Base-by-base conservation (phyloP, 352 stramenopile species). In the Pythium scleroteichum region DNA sequence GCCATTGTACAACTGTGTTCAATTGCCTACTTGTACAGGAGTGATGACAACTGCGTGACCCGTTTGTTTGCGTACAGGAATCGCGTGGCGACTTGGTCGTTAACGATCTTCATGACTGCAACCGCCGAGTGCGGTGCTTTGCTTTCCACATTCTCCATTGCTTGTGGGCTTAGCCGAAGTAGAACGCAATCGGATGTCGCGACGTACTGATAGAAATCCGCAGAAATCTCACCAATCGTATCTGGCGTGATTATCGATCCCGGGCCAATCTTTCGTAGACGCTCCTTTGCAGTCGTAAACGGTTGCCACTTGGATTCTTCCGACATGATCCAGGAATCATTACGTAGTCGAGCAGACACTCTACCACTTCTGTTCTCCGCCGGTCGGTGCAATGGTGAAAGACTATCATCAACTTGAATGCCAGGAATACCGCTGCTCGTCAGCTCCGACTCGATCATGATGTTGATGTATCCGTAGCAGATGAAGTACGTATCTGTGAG, bases 31-130 rank as follows among this genome's bases (percentile, higher is more conserved):
- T 90, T 90, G 71, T 92, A 92, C 17, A 92, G 68, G 38, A 92
- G 52, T 13, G 82, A 92, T 17, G 82, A 90, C 42, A 92, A 80
- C 44, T 92, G 79, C 61, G 79, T 82, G 41, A 92, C 73, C 33
- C 82, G 79, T 44, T 92, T 90, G 71, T 84, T 92, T 7, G 79
- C 80, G 58, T 87, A 74, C 32, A 85, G 66, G 53, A 88, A 92
- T 1, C 78, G 78, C 32, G 75, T 69, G 8, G 79, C 69, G 52
- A 92, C 71, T n/a, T 71, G 72, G 47, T 70, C 38, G 50, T 88
- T 90, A 50, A 90, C 78, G 20, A 88, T 66, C 62, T 85, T 88
- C 41, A 93, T 73, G 33, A 93, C 78, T n/a, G 76, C 79, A 7
- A 93, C 76, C 3, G 83, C 83, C 13, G 79, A 88, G 59, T 91